Percentiles rank a stretch among this genome's conserved stretches.
These are phyloP conservation scores for Spergularia marina DNA, from an alignment of 148 eudicot genomes.

Conservation along the genomic window DNA sequence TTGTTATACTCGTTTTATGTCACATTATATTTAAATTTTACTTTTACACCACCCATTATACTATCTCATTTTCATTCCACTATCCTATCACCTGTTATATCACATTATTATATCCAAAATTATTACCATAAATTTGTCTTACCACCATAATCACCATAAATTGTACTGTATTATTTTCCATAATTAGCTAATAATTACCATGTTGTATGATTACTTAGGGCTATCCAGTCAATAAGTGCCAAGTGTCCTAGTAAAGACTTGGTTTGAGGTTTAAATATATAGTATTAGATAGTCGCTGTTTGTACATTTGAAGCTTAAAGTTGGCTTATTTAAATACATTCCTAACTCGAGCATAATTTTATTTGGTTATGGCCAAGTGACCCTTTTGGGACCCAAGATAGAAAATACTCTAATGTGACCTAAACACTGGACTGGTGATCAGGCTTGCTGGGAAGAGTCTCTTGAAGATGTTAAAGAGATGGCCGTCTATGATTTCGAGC, in stretches of 20 bases:
- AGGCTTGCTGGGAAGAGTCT: constrained; percentile 91
- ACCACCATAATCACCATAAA: too few relatives aligned
- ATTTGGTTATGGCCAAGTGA: neutral
- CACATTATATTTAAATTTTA: too few relatives aligned
- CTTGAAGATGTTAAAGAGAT: constrained; percentile 83
- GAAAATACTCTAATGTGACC: constrained; percentile 14
- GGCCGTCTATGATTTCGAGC: constrained; percentile 85
- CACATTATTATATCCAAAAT: too few relatives aligned
- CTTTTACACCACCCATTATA: too few relatives aligned
- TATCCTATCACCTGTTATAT: too few relatives aligned
- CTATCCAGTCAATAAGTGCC: too few relatives aligned
- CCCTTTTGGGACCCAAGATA: neutral
- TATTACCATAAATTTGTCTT: too few relatives aligned
- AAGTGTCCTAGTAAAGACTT: neutral
- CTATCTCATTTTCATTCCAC: too few relatives aligned
- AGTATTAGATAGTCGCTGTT: neutral
- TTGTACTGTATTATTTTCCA: too few relatives aligned
- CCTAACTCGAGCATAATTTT: neutral
- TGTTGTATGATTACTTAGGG: neutral
- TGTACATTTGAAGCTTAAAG: neutral
- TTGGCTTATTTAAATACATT: neutral
- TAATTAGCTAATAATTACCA: too few relatives aligned
- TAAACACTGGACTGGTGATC: constrained; percentile 26
- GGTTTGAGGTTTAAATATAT: neutral
- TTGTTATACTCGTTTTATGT: too few relatives aligned